Evolutionary conservation across 768 basidiomycete genomes (phyloP).

Genomic region (Sarcomyxa edulis): DNA sequence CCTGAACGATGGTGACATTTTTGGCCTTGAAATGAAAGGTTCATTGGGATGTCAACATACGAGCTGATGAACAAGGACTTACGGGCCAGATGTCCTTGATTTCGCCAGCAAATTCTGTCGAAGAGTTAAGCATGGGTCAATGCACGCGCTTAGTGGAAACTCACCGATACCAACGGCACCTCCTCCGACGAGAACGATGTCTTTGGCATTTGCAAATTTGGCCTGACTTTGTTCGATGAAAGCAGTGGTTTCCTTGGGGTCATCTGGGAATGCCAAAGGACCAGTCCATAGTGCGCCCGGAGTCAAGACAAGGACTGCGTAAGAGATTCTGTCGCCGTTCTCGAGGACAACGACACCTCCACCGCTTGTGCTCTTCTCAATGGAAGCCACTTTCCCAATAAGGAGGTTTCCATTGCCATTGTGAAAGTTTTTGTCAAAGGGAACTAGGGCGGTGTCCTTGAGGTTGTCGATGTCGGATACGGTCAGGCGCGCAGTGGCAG

Average conservation of each 20-base stretch:
- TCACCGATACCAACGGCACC: conserved; percentile 49
- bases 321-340: conserved; percentile 43
- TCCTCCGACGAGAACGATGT: conserved; percentile 51
- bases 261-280: conserved; percentile 38
- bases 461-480: conserved; percentile 38
- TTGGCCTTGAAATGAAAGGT: conserved; percentile 25
- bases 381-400: conserved; percentile 28
- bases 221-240: conserved; percentile 23
- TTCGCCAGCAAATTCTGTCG: conserved; percentile 35
- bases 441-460: conserved; percentile 41
- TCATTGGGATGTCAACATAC: neutral
- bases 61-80: conserved; percentile 10
- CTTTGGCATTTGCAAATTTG: conserved; percentile 30
- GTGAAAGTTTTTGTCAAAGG: conserved; percentile 44
- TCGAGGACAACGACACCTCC: conserved; percentile 44
- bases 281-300: conserved; percentile 54
- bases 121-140: conserved; percentile 5
- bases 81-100: conserved; percentile 35
- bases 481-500: conserved; percentile 47
- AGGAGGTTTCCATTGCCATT: conserved; percentile 43
- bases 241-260: conserved; percentile 17
- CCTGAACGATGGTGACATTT: conserved; percentile 58
- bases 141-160: conserved; percentile 12
- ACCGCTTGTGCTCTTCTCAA: conserved; percentile 24
- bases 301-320: conserved; percentile 53